Evolutionary conservation across 306 rosid species (phyloP), one percentile per base, ranked within the genome.

Genomic region (peach (Prunus persica)): DNA sequence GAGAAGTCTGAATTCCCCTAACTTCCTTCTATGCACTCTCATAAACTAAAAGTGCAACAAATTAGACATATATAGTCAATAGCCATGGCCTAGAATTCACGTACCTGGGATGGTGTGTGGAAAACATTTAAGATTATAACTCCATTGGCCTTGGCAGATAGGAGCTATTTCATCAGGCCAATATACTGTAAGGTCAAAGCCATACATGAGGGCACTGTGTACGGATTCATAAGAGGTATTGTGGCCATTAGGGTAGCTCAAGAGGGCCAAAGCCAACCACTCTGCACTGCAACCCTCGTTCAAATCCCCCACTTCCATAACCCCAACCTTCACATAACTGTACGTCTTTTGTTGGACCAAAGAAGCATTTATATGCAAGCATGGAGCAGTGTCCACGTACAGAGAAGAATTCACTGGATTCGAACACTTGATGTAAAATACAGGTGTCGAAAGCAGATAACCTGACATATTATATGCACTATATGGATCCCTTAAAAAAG

Each of bases 401-500:
- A 46, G 12, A 38, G 72, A 46, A 22, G 34, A 67, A 25, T 67
- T 67, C 41, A 67, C 1, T 67, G 56, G 56, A 24, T 46, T 67
- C 22, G 11, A 13, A 67, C 72, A 67, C 57, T 13, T 47, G 12
- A 67, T 6, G 57, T 45, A 67, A 46, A 13, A 67, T 67, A 67
- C 2, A 6, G 19, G 80, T 11, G 15, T 55, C 19, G 78, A 62
- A 8, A 61, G 11, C 75, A 52, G 50, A 30, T 30, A 30, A 30
- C 30, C 30, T 28, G 30, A 28, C 0, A 28, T 28, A 28, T 28
- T 28, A 57, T 11, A 16, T 45, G 22, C 27, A 32, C 4, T 0
- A 18, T 27, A 51, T 69, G 46, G 27, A 11, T 0, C 0, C 8
- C 0, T 0, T 5, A 11, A 14, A 2, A 0, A 28, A 0, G 2